Evolutionary conservation across 2,329 filamentous ascomycete genomes (phyloP), one percentile per base, ranked within the genome.

Genomic region (Fusarium sp.): DNA sequence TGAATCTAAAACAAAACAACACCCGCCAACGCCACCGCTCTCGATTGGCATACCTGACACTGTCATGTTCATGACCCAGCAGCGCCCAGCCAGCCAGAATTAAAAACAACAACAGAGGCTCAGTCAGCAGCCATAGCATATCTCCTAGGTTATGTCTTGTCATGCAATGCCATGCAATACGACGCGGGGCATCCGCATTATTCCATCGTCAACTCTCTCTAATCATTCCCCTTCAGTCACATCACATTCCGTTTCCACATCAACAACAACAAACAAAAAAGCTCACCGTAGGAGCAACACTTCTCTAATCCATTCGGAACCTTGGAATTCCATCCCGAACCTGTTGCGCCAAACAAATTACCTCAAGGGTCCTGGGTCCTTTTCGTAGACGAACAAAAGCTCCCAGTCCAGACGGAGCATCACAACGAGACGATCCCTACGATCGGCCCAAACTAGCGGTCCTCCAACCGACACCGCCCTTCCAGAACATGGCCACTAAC

Each of bases 211-310:
- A 36, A 30, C 28, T 24, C 26, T 60, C 23, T 46, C 21, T 30
- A 47, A 23, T 45, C 32, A 30, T 60, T 59, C 59, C 60, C 62
- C 62, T 65, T 54, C 38, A 32, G n/a, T 49, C 30, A 38, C 24
- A 50, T 61, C 49, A 65, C 61, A 65, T 65, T 65, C 62, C 62
- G 62, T 65, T 65, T 65, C 62, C 61, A 46, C 61, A 65, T 65
- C 54, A 68, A 67, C 52, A 67, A 63, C 42, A 58, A 24, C 17
- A 28, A 28, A 28, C 26, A 28, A 28, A 28, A 28, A 28, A 10
- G 34, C 62, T 47, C 36, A 14, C 32, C 21, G 30, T n/a, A 54
- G 23, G 20, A 43, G 28, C 62, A 56, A 56, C 49, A 30, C 51
- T n/a, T 56, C 17, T 58, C 21, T 28, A 50, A 39, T 19, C 59